Evolutionary conservation across 2,329 filamentous ascomycete genomes (phyloP), one percentile per base, ranked within the genome.

Genomic region (Talaromyces verruculosus): DNA sequence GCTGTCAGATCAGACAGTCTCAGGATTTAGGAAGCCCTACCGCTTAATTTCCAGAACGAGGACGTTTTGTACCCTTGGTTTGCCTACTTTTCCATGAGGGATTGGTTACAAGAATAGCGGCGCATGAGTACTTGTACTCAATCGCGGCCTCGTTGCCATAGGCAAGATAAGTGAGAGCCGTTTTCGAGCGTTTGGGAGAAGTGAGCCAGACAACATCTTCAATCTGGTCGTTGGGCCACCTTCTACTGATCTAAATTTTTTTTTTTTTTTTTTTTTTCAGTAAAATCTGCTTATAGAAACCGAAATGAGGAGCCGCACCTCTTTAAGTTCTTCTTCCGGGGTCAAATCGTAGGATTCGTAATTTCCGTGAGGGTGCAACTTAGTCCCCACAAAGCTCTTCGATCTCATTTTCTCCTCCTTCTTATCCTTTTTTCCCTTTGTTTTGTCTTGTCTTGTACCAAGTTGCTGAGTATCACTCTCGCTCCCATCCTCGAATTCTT

Each of bases 71-170:
- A 5, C 13, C 37, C 37, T 39, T 39, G 4, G 11, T 47, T 22
- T 47, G 19, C n/a, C 19, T 11, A 10, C 4, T 22, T 25, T 41
- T n/a, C 61, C 47, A 70, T 15, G 68, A 69, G 13, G 73, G 73
- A 51, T 75, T 67, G 0, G 64, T 57, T 2, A 70, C 72, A 10
- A 76, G 28, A 1, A 74, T 72, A 0, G 72, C 70, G 22, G 69
- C 71, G 39, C 33, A 68, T 1, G 71, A 74, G 45, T 74, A 75
- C 1, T 61, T 6, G 1, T 59, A 65, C 1, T n/a, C 60, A 6
- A 70, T 30, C 0, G 57, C 35, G 11, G 70, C 10, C 15, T 75
- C 37, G 15, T 76, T 74, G 1, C 73, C 72, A 47, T 73, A 72
- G 6, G 60, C 57, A 1, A 74, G 3, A 33, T 72, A 59, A 8